Conservation (phyloP, 306 rosid genomes). For the Trichosanthes cucumerina region DNA sequence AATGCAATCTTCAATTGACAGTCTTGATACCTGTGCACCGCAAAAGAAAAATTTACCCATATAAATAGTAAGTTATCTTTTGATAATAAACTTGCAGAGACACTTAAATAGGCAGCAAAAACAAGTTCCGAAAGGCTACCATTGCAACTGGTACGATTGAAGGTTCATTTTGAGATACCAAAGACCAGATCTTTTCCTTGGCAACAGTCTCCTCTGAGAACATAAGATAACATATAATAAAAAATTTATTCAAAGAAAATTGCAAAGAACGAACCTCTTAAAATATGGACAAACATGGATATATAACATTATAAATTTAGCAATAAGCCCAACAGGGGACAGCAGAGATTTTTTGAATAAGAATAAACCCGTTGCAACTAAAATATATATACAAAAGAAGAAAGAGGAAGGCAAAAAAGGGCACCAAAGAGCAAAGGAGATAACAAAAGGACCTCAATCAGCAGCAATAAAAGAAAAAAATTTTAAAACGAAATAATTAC, state of each 20-base stretch:
- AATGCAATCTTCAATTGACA: constrained; percentile 67
- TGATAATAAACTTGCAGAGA: background rate
- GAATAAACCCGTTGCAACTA: background rate
- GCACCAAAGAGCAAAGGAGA: background rate
- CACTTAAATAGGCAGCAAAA: background rate
- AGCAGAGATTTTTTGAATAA: background rate
- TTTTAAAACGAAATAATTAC: background rate
- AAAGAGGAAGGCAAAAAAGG: background rate
- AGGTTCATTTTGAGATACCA: constrained; percentile 82
- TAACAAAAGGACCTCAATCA: background rate
- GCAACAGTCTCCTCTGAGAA: constrained; percentile 58
- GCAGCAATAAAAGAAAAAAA: background rate
- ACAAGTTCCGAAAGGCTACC: constrained; percentile 35
- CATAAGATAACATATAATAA: background rate
- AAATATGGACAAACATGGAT: background rate
- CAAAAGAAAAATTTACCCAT: constrained; percentile 13
- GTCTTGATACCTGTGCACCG: constrained; percentile 63
- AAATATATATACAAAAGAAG: background rate
- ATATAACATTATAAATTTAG: background rate
- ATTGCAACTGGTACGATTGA: constrained; percentile 62
- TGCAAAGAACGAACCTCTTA: background rate
- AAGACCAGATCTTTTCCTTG: constrained; percentile 84
- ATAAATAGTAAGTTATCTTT: background rate
- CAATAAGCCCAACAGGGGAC: background rate
- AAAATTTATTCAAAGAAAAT: background rate